Base-by-base conservation (phyloP, 2,329 filamentous ascomycete species). In the Aspergillus spinulosporus region DNA sequence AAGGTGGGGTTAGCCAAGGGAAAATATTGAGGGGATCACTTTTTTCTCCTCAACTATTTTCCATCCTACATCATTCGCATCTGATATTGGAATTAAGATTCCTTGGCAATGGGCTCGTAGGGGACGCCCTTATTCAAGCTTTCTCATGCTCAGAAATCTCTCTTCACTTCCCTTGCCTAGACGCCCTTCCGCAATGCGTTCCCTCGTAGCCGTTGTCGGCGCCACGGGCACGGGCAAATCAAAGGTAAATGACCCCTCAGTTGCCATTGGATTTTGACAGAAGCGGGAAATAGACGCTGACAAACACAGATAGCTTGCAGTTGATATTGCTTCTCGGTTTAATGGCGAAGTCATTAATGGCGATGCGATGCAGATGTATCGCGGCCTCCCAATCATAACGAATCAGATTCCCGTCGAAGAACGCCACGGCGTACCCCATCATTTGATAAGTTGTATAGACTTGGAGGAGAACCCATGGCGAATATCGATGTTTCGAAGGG, bases 281-380 rank as follows among this genome's bases (percentile, higher is more conserved):
- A 46, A n/a, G 3, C 32, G 12, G 34, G 4, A 49, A 11, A 3
- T 14, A 9, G 57, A 53, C 31, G 46, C 66, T 72, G 62, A 76
- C 62, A 48, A 53, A 52, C 68, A 58, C 59, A 69, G 62, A 64
- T 65, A 96, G 92, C 83, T 97, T 63, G 94, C 94, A 6, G 88
- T 99, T 40, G 90, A 96, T 61, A 77, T 99, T 50, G 94, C 95
- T 1, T 81, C 81, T 42, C 84, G 82, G 21, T 92, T 92, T 74
- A 87, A 94, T 72, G 94, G 95, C 68, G 94, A 99, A 74, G 84
- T 99, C 51, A 92, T 99, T 76, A 99, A 99, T 70, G 90, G 90
- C 46, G 94, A 99, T 79, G 94, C 94, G 39, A 96, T 99, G 92
- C 94, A 99, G 72, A 86, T 99, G 76, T 99, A 99, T 73, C 83